These are phyloP conservation scores for Silene latifolia DNA, from an alignment of 148 eudicot genomes.

Conservation along the genomic window DNA sequence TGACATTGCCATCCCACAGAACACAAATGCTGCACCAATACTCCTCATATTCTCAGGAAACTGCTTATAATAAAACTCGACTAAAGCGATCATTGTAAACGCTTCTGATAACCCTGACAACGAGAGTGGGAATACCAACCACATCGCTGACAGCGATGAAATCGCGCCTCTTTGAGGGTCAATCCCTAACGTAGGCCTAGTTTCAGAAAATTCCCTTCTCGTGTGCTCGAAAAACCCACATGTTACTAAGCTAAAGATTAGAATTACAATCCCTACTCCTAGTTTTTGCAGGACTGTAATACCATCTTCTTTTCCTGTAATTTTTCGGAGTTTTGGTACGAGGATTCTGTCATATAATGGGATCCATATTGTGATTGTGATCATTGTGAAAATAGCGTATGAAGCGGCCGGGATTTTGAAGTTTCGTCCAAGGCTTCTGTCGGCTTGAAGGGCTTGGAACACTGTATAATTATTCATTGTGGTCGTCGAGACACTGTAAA, in stretches of 20 bases:
- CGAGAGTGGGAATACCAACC: conserved; percentile 48
- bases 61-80: conserved; percentile 61
- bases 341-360: conserved; percentile 61
- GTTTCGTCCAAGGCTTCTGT: conserved; percentile 27
- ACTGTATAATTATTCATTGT: conserved; percentile 42
- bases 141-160: conserved; percentile 45
- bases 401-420: conserved; percentile 68
- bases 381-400: conserved; percentile 45
- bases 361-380: conserved; percentile 48
- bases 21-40: conserved; percentile 54
- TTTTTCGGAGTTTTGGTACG: conserved; percentile 40
- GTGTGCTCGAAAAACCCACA: conserved; percentile 34
- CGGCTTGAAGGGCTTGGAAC: conserved; percentile 63
- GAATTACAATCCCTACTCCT: conserved; percentile 44
- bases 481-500: conserved; percentile 29
- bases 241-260: conserved; percentile 29
- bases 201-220: conserved; percentile 33
- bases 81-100: conserved; percentile 35
- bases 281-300: conserved; percentile 53
- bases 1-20: conserved; percentile 49
- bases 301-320: conserved; percentile 44
- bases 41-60: conserved; percentile 78
- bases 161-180: conserved; percentile 34
- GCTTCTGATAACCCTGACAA: conserved; percentile 54
- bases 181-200: conserved; percentile 34